These are phyloP conservation scores for Naganishia liquefaciens DNA, from an alignment of 1,284 basidiomycete species.

Conservation along the genomic window DNA sequence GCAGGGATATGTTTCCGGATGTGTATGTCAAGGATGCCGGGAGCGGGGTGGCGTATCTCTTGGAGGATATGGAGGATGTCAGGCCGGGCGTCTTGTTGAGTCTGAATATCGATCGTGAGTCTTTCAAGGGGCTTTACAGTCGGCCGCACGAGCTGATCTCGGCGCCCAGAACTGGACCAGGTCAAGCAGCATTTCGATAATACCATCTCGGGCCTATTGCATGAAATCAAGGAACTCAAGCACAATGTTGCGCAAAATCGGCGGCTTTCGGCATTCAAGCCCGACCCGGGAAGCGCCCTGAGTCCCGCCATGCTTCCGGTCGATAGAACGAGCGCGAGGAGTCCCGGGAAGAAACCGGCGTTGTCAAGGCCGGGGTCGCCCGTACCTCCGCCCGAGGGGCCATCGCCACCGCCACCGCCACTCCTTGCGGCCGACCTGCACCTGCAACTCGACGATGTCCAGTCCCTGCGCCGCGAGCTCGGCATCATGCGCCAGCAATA, in stretches of 20 bases:
- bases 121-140: background rate
- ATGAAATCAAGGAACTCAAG: conserved; percentile 89
- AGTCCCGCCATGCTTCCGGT: conserved; percentile 26
- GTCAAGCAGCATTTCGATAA: conserved; percentile 96
- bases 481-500: conserved; percentile 93
- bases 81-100: conserved; percentile 83
- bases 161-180: conserved; percentile 81
- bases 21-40: conserved; percentile 91
- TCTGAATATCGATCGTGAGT: conserved; percentile 93
- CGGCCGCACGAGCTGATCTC: conserved; percentile 20
- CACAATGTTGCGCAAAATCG: conserved; percentile 43
- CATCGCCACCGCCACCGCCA: background rate
- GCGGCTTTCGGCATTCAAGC: conserved; percentile 29
- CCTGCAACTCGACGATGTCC: conserved; percentile 90
- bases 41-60: conserved; percentile 90
- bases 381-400: conserved; percentile 1
- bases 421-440: conserved; percentile 62
- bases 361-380: conserved; percentile 25
- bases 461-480: conserved; percentile 86
- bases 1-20: conserved; percentile 88
- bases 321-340: conserved; percentile 10
- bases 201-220: conserved; percentile 79
- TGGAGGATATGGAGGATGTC: conserved; percentile 93
- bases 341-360: conserved; percentile 6
- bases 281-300: conserved; percentile 10